Evolutionary conservation across 148 eudicot species (phyloP).

Genomic region (Fagopyrum tataricum): DNA sequence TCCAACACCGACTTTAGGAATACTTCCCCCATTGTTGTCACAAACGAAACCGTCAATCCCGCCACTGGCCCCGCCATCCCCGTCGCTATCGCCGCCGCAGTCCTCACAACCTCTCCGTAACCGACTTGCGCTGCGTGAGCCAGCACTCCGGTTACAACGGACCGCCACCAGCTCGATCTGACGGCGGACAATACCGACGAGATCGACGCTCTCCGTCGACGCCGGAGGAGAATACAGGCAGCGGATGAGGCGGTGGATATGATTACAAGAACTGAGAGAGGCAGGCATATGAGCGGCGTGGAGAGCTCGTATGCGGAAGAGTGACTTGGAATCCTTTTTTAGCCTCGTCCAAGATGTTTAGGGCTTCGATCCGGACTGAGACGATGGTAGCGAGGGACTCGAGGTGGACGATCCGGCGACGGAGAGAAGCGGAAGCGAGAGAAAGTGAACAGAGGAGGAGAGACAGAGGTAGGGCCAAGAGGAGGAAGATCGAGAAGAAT

Average conservation of each 20-base stretch:
- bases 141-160: not conserved
- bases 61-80: not conserved
- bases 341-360: slow-evolving; percentile 1
- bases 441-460: not conserved
- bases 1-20: not conserved
- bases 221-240: not conserved
- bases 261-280: not conserved
- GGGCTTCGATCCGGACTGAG: slow-evolving; percentile 7
- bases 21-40: not conserved
- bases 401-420: not conserved
- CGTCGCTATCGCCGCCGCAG: not conserved
- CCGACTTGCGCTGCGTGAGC: not conserved
- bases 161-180: not conserved
- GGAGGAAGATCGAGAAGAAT: not conserved
- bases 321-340: not conserved
- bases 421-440: not conserved
- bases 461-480: not conserved
- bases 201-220: not conserved
- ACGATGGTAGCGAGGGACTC: not conserved
- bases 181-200: not conserved
- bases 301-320: not conserved
- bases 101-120: not conserved
- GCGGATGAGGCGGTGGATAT: not conserved
- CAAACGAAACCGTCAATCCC: not conserved
- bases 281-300: not conserved